Conservation (phyloP, 2,329 filamentous ascomycete genomes). For the Arthrobotrys conoides region DNA sequence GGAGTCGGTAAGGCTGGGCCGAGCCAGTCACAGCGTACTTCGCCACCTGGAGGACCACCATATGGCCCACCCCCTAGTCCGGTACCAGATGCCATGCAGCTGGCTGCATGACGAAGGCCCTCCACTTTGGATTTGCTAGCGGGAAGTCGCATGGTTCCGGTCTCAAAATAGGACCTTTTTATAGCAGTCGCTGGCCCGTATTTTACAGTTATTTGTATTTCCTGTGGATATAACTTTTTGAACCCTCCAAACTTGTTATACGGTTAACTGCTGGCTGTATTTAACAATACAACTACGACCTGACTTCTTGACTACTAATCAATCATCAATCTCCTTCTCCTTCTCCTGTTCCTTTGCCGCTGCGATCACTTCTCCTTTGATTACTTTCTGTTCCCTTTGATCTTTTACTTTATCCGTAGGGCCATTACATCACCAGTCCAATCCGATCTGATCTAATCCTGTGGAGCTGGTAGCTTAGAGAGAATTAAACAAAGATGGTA, state of each 20-base stretch:
- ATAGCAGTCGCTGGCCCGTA: constrained; percentile 21
- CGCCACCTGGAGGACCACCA: not conserved
- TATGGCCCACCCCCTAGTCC: too few relatives aligned
- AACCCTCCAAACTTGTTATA: too few relatives aligned
- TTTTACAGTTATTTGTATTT: constrained; percentile 17
- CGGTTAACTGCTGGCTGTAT: not conserved
- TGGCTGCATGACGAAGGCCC: constrained; percentile 15
- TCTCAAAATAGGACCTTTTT: constrained; percentile 19
- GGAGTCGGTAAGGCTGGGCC: constrained; percentile 25
- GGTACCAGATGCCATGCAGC: not conserved
- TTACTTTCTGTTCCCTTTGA: not conserved
- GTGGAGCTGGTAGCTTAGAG: not conserved
- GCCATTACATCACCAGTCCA: not conserved
- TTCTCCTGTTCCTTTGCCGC: not conserved
- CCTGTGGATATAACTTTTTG: too few relatives aligned
- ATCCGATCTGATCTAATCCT: not conserved
- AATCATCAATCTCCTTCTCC: not conserved
- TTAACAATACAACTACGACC: not conserved
- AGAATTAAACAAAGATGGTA: constrained; percentile 37
- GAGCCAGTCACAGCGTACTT: constrained; percentile 27
- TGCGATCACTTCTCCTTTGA: not conserved
- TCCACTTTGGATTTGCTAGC: not conserved
- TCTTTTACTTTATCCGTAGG: not conserved
- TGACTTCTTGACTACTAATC: not conserved
- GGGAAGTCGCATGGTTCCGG: constrained; percentile 13